Percentiles rank a stretch among this genome's conserved stretches.
phyloP scores from a whole-genome alignment of 2,329 filamentous ascomycete species.

The Cercospora sp. region DNA sequence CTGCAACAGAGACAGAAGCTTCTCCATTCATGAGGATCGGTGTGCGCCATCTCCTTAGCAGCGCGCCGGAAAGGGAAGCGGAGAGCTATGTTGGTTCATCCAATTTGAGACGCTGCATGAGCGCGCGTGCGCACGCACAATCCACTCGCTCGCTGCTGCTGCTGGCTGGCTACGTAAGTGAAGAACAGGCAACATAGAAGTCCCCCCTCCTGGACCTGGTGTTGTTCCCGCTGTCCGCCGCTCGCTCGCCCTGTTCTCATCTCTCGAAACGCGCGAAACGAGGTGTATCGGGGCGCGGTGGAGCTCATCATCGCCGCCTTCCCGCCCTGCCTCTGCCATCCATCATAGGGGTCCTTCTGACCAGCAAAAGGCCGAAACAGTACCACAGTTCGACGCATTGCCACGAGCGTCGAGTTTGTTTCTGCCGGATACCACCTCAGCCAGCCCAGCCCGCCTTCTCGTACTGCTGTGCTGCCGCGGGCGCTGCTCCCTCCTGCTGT shows the following conservation, averaged over 20 bases:
- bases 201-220: not conserved
- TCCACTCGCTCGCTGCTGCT: not conserved
- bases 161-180: not conserved
- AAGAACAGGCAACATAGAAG: not conserved
- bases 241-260: not conserved
- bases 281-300: not conserved
- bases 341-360: not conserved
- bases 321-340: not conserved
- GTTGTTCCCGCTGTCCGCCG: not conserved
- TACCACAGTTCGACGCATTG: not conserved
- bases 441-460: not conserved
- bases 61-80: not conserved
- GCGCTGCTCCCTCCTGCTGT: not conserved
- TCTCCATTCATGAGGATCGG: not conserved
- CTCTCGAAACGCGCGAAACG: not conserved
- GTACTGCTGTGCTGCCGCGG: not conserved
- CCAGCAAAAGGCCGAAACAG: constrained; percentile 9
- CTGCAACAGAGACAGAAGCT: not conserved
- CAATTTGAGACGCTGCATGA: constrained; percentile 7
- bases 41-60: not conserved
- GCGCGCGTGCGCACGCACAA: not conserved
- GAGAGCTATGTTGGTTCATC: not conserved
- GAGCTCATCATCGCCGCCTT: not conserved
- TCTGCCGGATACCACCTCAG: not conserved
- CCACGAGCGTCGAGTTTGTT: constrained; percentile 4